Evolutionary conservation across 352 stramenopile species (phyloP).

Genomic region (Phytophthora sansomeana): DNA sequence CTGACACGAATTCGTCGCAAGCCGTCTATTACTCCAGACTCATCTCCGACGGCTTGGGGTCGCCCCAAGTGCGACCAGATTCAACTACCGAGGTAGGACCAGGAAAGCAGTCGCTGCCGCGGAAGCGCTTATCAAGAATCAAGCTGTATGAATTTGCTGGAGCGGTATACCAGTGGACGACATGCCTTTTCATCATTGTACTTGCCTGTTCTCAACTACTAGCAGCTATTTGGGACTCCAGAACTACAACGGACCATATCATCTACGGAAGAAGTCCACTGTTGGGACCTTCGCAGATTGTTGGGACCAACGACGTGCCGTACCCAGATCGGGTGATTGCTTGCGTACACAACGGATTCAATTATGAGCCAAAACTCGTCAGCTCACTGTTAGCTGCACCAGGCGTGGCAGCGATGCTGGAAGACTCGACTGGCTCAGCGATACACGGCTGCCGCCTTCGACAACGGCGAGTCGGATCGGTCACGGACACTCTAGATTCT

Average conservation of each 20-base stretch:
- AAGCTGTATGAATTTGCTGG: conserved; percentile 4
- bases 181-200: conserved; percentile 41
- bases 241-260: background rate
- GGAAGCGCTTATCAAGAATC: background rate
- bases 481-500: conserved; percentile 29
- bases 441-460: conserved; percentile 26
- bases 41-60: no score
- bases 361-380: conserved; percentile 47
- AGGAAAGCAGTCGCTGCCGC: no score
- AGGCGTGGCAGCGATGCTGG: conserved; percentile 16
- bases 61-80: no score
- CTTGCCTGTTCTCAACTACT: conserved; percentile 50
- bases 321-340: conserved; percentile 55
- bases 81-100: no score
- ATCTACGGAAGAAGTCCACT: conserved; percentile 24
- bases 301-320: conserved; percentile 52
- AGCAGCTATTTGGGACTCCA: conserved; percentile 39
- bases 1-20: background rate
- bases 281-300: conserved; percentile 29
- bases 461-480: conserved; percentile 31
- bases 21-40: no score
- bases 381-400: conserved; percentile 32
- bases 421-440: conserved; percentile 24
- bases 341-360: conserved; percentile 33
- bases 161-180: conserved; percentile 24